phyloP scores from a whole-genome alignment of 306 rosid species.

The Hippophae gyantsensis region DNA sequence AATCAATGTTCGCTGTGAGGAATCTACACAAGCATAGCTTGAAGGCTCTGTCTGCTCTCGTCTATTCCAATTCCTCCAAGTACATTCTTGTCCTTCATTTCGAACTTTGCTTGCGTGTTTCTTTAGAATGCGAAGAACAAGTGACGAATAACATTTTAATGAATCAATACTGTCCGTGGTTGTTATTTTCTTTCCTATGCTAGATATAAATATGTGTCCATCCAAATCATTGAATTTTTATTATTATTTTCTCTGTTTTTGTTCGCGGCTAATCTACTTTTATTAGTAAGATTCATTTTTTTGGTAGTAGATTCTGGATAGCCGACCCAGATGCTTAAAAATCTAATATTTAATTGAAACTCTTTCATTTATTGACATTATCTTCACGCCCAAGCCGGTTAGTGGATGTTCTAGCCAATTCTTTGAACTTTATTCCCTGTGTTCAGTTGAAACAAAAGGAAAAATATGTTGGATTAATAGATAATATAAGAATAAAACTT shows the following conservation, averaged over 20 bases:
- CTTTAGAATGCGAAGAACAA: constrained; percentile 5
- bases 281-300: background rate
- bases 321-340: background rate
- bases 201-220: background rate
- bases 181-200: background rate
- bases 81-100: constrained; percentile 17
- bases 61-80: constrained; percentile 48
- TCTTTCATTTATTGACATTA: no score
- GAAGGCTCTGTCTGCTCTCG: constrained; percentile 38
- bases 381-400: no score
- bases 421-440: no score
- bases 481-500: no score
- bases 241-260: background rate
- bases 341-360: no score
- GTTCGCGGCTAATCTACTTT: background rate
- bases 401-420: no score
- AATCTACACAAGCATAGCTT: constrained; percentile 44
- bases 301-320: background rate
- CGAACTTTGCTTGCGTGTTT: background rate
- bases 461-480: no score
- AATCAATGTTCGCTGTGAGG: constrained; percentile 51
- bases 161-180: background rate
- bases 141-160: background rate
- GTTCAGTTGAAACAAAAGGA: no score
- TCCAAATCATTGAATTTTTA: background rate